Percentiles rank a stretch among this genome's conserved stretches.
Conservation (phyloP, 139 green algal species). For the Tetraselmis chui region DNA sequence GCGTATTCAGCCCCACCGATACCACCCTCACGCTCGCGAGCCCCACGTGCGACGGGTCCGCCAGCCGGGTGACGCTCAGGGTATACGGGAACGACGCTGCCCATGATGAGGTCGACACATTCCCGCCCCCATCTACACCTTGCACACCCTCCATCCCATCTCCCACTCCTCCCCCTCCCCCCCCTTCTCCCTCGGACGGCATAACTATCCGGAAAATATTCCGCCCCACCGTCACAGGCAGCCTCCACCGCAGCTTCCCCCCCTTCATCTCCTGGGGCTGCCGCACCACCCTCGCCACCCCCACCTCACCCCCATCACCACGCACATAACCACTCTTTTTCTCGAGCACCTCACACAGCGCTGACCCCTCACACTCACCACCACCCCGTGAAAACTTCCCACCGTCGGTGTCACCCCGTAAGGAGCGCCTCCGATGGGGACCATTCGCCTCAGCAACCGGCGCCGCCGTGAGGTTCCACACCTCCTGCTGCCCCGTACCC, state of each 20-base stretch:
- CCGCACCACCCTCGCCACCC: neutral
- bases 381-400: neutral
- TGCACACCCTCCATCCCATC: neutral
- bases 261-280: neutral
- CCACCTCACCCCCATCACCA: neutral
- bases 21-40: slow-evolving; percentile 3
- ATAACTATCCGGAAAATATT: neutral
- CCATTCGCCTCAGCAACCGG: too few species aligned
- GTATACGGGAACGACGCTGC: slow-evolving; percentile 53
- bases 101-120: slow-evolving; percentile 45
- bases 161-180: slow-evolving; percentile 2
- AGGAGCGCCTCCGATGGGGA: neutral
- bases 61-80: slow-evolving; percentile 29
- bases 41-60: slow-evolving; percentile 21
- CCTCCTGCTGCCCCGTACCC: neutral
- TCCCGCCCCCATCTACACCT: slow-evolving; percentile 39
- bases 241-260: neutral
- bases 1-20: neutral
- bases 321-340: neutral
- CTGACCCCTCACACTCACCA: neutral
- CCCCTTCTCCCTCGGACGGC: neutral
- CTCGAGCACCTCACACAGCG: neutral
- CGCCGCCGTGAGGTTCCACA: neutral
- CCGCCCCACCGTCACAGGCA: neutral
- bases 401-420: neutral